Base-by-base conservation (phyloP, 106 monocot genomes). In the Acorus gramineus region DNA sequence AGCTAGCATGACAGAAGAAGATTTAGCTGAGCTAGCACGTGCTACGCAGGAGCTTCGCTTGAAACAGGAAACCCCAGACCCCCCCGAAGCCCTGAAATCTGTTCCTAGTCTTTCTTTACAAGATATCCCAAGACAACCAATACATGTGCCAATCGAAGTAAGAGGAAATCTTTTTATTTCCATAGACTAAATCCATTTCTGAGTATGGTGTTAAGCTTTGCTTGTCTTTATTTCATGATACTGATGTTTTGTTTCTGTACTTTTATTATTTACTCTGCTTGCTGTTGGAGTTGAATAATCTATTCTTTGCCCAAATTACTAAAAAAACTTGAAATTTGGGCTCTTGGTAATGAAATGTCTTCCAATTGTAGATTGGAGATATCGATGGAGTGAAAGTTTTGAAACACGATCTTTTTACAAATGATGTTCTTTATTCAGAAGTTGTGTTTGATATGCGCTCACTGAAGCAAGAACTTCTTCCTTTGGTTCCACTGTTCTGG, bases 11-110 rank as follows among this genome's bases (percentile, higher is more conserved):
- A 98, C 88, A 52, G 59, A 75, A 69, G 96, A 92, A 64, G 96
- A 98, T 74, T 92, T 98, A 73, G 87, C 88, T 56, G 88, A 91
- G 69, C 73, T 98, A 53, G 87, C 92, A 49, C 75, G 82, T 64
- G 84, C 83, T 46, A 98, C 96, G 49, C 70, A 88, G 53, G 96
- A 98, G 58, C 80, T 98, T 4, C 84, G 92, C 11, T 71, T 88
- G 52, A 98, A 92, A 63, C 96, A 98, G 81, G 96, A 98, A 81
- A 98, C 96, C 61, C 91, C 96, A 51, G 96, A 98, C 78, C 81
- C 96, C 47, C 96, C 96, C 55, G 96, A 98, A 88, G 96, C 87
- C 76, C 77, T 98, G 57, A 91, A 59, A 91, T 73, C 78, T 67
- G 77, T 98, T 45, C 96, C 96, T 13, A 88, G 96, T 49, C 79